A percentile compares a stretch with the other conserved stretches of the same genome.
These are phyloP conservation scores for Lolium multiflorum DNA, from an alignment of 176 grass and related monocot genomes.

Conservation along the genomic window DNA sequence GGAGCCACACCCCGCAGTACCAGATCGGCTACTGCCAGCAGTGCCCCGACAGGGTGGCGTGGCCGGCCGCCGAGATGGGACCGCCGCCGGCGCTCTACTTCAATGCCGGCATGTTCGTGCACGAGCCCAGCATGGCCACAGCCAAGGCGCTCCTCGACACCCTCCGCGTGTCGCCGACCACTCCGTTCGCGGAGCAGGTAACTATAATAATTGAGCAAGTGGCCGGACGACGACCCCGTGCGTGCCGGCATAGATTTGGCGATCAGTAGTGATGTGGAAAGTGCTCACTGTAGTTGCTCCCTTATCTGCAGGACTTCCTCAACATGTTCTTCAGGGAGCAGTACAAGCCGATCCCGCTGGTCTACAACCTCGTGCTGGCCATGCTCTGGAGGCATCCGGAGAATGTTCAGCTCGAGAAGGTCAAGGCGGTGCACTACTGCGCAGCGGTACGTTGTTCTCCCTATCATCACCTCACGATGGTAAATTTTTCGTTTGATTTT, in stretches of 20 bases:
- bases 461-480: background rate
- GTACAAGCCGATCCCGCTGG: conserved; percentile 79
- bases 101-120: conserved; percentile 96
- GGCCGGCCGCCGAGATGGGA: conserved; percentile 72
- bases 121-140: conserved; percentile 76
- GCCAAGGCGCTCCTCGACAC: conserved; percentile 61
- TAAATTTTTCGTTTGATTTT: background rate
- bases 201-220: background rate
- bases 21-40: conserved; percentile 91
- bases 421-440: conserved; percentile 94
- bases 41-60: conserved; percentile 72
- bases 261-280: background rate
- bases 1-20: conserved; percentile 87
- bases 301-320: conserved; percentile 72
- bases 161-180: conserved; percentile 53
- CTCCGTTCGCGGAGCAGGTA: conserved; percentile 86
- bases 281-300: background rate
- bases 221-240: background rate
- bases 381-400: conserved; percentile 98
- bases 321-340: conserved; percentile 94
- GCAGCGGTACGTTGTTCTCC: conserved; percentile 56
- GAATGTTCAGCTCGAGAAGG: conserved; percentile 84
- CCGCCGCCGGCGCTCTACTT: conserved; percentile 87
- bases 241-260: background rate
- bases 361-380: conserved; percentile 86